Evolutionary conservation across 179 eudicot species (phyloP), one percentile per base, ranked within the genome.

Genomic region (Vitellaria paradoxa): DNA sequence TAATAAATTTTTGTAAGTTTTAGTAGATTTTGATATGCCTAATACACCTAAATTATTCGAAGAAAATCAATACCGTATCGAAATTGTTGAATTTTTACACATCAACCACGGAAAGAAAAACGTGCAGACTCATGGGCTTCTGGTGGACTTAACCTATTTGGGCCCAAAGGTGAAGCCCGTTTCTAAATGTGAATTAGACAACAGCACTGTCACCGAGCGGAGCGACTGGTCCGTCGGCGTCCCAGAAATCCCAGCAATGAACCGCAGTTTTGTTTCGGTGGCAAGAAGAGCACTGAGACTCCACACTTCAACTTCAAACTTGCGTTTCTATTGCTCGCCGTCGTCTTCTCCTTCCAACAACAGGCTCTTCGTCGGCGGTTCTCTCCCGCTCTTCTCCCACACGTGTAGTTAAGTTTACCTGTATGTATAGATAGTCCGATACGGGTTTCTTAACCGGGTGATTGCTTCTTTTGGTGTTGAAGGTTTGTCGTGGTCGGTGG

Each of bases 401-500:
- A 7, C 65, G 30, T 63, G 6, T 15, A 37, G 15, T 65, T 59
- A 9, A 49, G 40, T 66, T 55, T 55, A 5, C 56, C 4, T 24
- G 26, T 64, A 13, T 37, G 5, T 24, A 30, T 30, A 30, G 37
- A 30, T 30, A 30, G 37, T 30, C 37, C 37, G 37, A 30, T 30
- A 23, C 7, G 56, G 66, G n/a, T 62, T 49, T 21, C 49, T 47
- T 57, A 45, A 24, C 7, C 23, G 21, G 24, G 20, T 53, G 15
- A 7, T 13, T 47, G 63, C 70, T 74, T 65, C 50, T 64, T 57
- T 72, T 63, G 74, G n/a, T 55, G 59, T 75, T 75, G 75, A 61
- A 89, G 92, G 90, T 61, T 75, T 93, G 79, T 92, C 97, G 45
- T 89, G 97, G 94, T 93, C 94, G 7, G 93, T 92, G 75, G 88